Evolutionary conservation across 768 basidiomycete species (phyloP).

Genomic region (Pleurotus djamor): DNA sequence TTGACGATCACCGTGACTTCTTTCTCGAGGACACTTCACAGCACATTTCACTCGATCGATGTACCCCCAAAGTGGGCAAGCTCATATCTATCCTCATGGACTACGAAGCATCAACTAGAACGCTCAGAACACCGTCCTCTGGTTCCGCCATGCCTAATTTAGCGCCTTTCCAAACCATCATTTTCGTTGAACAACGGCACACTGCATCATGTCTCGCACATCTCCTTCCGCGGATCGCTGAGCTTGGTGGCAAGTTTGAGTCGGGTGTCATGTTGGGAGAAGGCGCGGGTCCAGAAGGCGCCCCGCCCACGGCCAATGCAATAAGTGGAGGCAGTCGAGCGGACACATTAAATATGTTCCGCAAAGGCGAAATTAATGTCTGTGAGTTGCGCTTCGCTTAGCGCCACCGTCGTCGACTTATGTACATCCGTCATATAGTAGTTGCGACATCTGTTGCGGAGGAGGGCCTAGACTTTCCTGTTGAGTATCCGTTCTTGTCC

Average conservation of each 20-base stretch:
- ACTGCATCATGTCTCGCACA: conserved; percentile 68
- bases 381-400: conserved; percentile 39
- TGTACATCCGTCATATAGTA: conserved; percentile 34
- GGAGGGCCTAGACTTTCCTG: conserved; percentile 87
- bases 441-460: conserved; percentile 88
- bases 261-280: conserved; percentile 74
- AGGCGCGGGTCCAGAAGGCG: conserved; percentile 42
- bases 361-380: conserved; percentile 63
- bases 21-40: conserved; percentile 30
- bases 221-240: conserved; percentile 59
- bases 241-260: conserved; percentile 52
- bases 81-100: conserved; percentile 61
- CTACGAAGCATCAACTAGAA: conserved; percentile 36
- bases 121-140: not conserved
- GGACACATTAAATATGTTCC: conserved; percentile 63
- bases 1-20: conserved; percentile 40
- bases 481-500: conserved; percentile 30
- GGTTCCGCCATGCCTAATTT: not conserved
- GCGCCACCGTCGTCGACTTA: not conserved
- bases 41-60: conserved; percentile 55
- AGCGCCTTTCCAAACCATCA: conserved; percentile 67
- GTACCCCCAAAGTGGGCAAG: conserved; percentile 66
- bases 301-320: conserved; percentile 24
- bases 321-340: conserved; percentile 40
- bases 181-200: conserved; percentile 88